These are phyloP conservation scores for Botrytis fabae DNA, from an alignment of 2,329 filamentous ascomycete species.

Conservation along the genomic window DNA sequence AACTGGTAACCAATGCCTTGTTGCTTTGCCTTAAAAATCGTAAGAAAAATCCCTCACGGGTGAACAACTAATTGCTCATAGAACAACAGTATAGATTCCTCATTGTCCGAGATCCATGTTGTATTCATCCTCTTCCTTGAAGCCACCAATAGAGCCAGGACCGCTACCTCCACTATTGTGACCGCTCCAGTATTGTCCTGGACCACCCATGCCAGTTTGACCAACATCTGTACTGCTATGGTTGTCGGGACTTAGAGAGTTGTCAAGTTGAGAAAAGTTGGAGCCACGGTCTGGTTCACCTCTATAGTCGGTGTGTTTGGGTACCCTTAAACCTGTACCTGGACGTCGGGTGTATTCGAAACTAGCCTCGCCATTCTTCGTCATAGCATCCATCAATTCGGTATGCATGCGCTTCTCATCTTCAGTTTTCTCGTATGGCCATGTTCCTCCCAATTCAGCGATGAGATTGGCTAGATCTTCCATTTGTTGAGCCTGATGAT, in stretches of 20 bases:
- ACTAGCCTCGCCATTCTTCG: constrained; percentile 70
- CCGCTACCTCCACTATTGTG: constrained; percentile 72
- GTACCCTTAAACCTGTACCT: constrained; percentile 85
- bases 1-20: constrained; percentile 7
- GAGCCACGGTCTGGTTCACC: constrained; percentile 69
- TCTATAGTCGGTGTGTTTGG: constrained; percentile 87
- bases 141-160: constrained; percentile 65
- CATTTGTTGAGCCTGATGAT: constrained; percentile 85
- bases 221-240: constrained; percentile 39
- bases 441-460: constrained; percentile 68
- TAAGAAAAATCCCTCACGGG: not conserved
- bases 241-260: constrained; percentile 54
- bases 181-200: constrained; percentile 63
- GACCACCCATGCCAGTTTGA: constrained; percentile 35
- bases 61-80: not conserved
- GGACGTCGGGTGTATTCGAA: constrained; percentile 82
- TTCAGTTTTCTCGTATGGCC: constrained; percentile 81
- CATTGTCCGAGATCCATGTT: constrained; percentile 70
- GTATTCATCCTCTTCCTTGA: constrained; percentile 95
- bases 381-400: constrained; percentile 83
- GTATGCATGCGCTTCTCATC: constrained; percentile 95
- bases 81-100: constrained; percentile 23
- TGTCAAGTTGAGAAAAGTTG: constrained; percentile 41
- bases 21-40: constrained; percentile 3
- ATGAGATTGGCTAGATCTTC: constrained; percentile 80